These are phyloP conservation scores for Solanum chacoense DNA, from an alignment of 305 asterid genomes.

Conservation along the genomic window DNA sequence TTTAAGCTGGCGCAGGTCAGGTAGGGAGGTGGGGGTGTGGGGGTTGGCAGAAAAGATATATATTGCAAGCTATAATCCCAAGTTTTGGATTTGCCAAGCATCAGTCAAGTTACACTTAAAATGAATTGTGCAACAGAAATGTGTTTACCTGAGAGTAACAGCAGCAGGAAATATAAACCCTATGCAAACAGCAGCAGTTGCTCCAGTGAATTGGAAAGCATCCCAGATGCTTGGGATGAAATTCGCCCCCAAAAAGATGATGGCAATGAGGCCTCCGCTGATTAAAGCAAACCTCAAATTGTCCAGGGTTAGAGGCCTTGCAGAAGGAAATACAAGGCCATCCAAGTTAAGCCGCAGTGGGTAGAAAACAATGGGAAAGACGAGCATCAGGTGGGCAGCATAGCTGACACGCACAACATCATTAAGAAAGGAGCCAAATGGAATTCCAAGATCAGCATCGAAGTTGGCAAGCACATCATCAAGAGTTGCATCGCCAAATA, in stretches of 20 bases:
- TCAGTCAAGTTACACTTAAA: neutral
- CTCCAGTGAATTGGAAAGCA: conserved; percentile 98
- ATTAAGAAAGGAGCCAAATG: conserved; percentile 72
- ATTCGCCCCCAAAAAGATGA: conserved; percentile 83
- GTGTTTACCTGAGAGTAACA: conserved; percentile 56
- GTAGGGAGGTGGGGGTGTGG: neutral
- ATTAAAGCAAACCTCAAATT: conserved; percentile 68
- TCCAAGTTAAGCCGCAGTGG: conserved; percentile 84
- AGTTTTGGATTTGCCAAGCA: neutral
- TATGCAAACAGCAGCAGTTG: conserved; percentile 93
- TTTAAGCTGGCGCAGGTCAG: neutral
- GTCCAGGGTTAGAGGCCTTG: conserved; percentile 65
- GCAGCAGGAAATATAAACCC: conserved; percentile 97
- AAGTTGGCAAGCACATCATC: conserved; percentile 97
- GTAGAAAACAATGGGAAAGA: conserved; percentile 86
- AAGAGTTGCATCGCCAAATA: conserved; percentile 85
- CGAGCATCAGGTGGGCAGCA: conserved; percentile 97
- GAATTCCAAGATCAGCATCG: conserved; percentile 83
- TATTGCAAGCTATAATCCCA: neutral
- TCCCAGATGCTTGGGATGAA: conserved; percentile 99
- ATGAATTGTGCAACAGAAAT: neutral
- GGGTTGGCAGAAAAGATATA: neutral
- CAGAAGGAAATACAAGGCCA: conserved; percentile 79
- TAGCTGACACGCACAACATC: conserved; percentile 94
- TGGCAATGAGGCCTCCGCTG: conserved; percentile 52